Evolutionary conservation across 306 rosid genomes (phyloP), one percentile per base, ranked within the genome.

Genomic region (Luffa acutangula): DNA sequence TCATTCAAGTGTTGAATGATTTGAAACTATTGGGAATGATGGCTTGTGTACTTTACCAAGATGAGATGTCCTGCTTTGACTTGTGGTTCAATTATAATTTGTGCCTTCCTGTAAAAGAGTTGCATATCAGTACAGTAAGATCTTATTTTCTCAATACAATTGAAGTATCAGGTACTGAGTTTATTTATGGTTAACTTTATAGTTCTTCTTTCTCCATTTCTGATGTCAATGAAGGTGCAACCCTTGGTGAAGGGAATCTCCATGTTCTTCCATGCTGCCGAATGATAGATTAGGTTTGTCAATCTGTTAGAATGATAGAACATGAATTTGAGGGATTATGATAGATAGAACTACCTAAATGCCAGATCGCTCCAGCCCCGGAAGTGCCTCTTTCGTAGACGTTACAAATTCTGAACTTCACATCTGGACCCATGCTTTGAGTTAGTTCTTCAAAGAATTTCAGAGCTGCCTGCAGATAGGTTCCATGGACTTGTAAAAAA

Each of bases 231-330:
- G 83, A 94, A 88, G 77, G 89, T 92, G 90, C 94, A 88, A 54
- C 98, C 98, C 88, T 90, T 89, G 70, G 98, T 89, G 85, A 89
- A 92, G 25, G 98, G 98, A 51, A 94, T 89, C 82, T 77, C 80
- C 65, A 76, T 77, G 20, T 83, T 37, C 82, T 91, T 92, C 96
- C 96, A 94, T 78, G 87, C 98, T 94, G 83, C 67, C 59, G 0
- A 15, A 84, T n/a, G 59, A 65, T 52, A 70, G 39, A 21, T 75
- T n/a, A 82, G 70, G 49, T 8, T 77, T 75, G 78, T 80, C 46
- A 62, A 25, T 57, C 42, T 43, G 3, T 57, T 8, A 12, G 62
- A 72, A 48, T 3, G 14, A 18, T 60, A 33, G 53, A 78, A 25
- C 14, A 59, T 43, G 9, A 46, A 64, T 49, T 63, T 3, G 18